Evolutionary conservation across 805 yeast genomes (phyloP).

Genomic region (Maudiozyma turicensis): DNA sequence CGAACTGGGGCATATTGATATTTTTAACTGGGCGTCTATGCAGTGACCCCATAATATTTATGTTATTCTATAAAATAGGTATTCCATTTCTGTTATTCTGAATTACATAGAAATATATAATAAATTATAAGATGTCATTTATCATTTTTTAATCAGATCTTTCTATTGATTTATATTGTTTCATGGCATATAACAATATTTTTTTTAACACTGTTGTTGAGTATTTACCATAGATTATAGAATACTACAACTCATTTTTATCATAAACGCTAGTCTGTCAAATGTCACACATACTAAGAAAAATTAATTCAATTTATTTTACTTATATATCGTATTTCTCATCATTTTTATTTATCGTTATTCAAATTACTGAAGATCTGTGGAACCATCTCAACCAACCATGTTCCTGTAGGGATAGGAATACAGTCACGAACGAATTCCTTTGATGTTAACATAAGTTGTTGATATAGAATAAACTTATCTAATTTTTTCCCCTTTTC

Average conservation of each 20-base stretch:
- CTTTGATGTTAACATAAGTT: slow-evolving; percentile 71
- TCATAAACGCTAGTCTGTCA: too few species aligned
- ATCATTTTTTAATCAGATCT: too few species aligned
- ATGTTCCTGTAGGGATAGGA: slow-evolving; percentile 55
- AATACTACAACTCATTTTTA: not conserved
- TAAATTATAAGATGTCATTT: too few species aligned
- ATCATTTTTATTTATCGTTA: not conserved
- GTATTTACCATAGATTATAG: not conserved
- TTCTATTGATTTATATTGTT: too few species aligned
- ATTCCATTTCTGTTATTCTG: too few species aligned
- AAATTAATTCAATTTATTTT: not conserved
- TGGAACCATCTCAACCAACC: slow-evolving; percentile 71
- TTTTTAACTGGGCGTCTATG: too few species aligned
- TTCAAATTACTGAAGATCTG: slow-evolving; percentile 32
- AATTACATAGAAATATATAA: too few species aligned
- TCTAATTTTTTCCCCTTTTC: slow-evolving; percentile 57
- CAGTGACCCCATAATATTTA: too few species aligned
- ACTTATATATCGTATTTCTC: not conserved
- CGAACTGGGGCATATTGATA: too few species aligned
- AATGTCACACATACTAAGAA: not conserved
- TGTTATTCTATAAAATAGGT: too few species aligned
- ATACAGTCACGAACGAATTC: slow-evolving; percentile 83
- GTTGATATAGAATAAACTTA: slow-evolving; percentile 66
- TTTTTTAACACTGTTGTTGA: too few species aligned
- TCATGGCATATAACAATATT: too few species aligned